Base-by-base conservation (phyloP, 306 rosid genomes). In the Vigna unguiculata region DNA sequence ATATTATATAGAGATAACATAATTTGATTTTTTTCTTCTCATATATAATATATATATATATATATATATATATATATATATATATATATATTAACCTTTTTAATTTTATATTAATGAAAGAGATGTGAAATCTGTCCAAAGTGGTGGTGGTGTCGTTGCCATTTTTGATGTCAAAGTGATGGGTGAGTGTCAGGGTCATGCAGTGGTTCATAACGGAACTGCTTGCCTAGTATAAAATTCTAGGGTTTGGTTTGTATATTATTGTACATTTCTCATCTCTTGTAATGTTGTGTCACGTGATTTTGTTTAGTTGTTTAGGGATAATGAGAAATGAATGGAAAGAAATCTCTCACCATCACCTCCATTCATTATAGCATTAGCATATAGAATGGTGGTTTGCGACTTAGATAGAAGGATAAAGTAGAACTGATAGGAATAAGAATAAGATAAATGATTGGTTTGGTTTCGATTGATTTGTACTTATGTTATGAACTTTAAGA, bases 221-320 rank as follows among this genome's bases (percentile, higher is more conserved):
- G 69, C 54, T 53, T 55, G 41, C 74, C 64, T 62, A 61, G 47
- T 28, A 71, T 76, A 70, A 55, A 71, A 72, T 65, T 55, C 55
- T 71, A 59, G 40, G 45, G 60, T 41, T 58, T 62, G 61, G 43
- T 61, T 46, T 46, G 34, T 53, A 63, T 41, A 25, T 46, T 36
- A 11, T 28, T 36, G 25, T 34, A 12, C 69, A 40, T 75, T 64
- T 59, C 28, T 17, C 75, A 36, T 74, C 46, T 47, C 41, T 15
- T 64, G 62, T 76, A 49, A 40, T 66, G 22, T 77, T 59, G 53
- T 1, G 9, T 84, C 84, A 80, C 82, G 36, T 84, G 84, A 54
- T 55, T n/a, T 64, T 30, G 81, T 63, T 81, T 75, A 64, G 69
- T 49, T 40, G 52, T 55, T 72, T 47, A 70, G 57, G 43, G 48